Percentiles rank a stretch among this genome's conserved stretches.
These are phyloP conservation scores for Geotrichum aggregatum DNA, from an alignment of 1,139 yeast genomes.

Conservation along the genomic window DNA sequence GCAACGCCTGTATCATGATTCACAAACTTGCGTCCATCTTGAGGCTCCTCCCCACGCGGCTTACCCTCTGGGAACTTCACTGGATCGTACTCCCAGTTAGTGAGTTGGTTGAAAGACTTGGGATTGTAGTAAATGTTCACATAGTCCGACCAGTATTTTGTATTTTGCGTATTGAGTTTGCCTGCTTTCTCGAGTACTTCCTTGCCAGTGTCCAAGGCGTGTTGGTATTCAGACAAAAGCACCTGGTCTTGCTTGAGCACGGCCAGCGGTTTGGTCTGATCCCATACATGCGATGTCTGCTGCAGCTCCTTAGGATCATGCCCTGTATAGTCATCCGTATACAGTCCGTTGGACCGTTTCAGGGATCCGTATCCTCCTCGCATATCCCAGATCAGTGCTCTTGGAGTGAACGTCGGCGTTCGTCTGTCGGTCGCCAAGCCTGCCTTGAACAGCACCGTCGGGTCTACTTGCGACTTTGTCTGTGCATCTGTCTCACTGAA, in stretches of 20 bases:
- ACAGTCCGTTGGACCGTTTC: constrained; percentile 27
- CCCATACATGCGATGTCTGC: constrained; percentile 14
- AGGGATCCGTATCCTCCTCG: constrained; percentile 40
- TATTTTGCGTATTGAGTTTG: constrained; percentile 42
- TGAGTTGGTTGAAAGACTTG: constrained; percentile 49
- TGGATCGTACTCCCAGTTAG: constrained; percentile 54
- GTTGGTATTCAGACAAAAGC: constrained; percentile 56
- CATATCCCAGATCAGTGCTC: constrained; percentile 76
- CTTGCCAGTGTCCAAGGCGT: constrained; percentile 52
- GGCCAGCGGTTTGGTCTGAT: constrained; percentile 13
- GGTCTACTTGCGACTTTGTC: constrained; percentile 43
- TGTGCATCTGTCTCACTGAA: constrained; percentile 39
- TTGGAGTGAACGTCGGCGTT: constrained; percentile 66
- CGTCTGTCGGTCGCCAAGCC: constrained; percentile 41
- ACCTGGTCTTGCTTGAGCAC: constrained; percentile 32
- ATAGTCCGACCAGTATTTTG: constrained; percentile 80
- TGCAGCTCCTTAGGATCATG: constrained; percentile 2
- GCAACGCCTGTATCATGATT: constrained; percentile 47
- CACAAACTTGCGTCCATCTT: constrained; percentile 39
- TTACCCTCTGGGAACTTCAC: constrained; percentile 42
- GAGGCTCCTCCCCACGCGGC: constrained; percentile 38
- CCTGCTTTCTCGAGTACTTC: constrained; percentile 24
- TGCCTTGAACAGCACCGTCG: constrained; percentile 45
- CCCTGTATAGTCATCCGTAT: constrained; percentile 25
- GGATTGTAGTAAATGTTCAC: constrained; percentile 67